phyloP scores from a whole-genome alignment of 202 grass and related monocot species.

The Tripidium arundinaceum region DNA sequence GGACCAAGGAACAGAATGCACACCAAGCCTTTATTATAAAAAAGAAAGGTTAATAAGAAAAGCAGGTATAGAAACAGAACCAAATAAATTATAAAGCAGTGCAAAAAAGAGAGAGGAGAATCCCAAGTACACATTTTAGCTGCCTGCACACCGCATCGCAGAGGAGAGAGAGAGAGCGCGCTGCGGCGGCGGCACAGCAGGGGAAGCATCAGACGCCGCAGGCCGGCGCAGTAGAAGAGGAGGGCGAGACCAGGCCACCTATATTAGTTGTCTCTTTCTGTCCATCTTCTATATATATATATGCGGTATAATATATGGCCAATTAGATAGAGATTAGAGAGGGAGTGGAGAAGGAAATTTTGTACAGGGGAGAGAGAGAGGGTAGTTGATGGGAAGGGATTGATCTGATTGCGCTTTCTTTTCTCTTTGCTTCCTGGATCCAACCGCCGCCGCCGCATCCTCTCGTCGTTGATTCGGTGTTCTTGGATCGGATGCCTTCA shows the following conservation, averaged over 20 bases:
- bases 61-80: neutral
- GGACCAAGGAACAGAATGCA: neutral
- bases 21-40: neutral
- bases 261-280: neutral
- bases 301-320: conserved; percentile 10
- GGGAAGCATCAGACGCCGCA: conserved; percentile 10
- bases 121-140: conserved; percentile 21
- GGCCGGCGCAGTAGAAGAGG: neutral
- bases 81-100: neutral
- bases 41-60: neutral
- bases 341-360: neutral
- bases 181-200: conserved; percentile 1
- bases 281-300: conserved; percentile 16
- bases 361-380: neutral
- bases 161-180: neutral
- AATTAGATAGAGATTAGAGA: conserved; percentile 15
- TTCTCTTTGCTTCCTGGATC: conserved; percentile 19
- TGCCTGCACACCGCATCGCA: conserved; percentile 1
- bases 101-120: neutral
- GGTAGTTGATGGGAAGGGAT: conserved; percentile 16
- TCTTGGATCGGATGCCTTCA: neutral
- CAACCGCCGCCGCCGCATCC: conserved; percentile 10
- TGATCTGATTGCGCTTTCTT: conserved; percentile 19
- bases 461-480: neutral
- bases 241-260: neutral